Conservation (phyloP, 306 rosid species). For the Acacia melanoxylon region DNA sequence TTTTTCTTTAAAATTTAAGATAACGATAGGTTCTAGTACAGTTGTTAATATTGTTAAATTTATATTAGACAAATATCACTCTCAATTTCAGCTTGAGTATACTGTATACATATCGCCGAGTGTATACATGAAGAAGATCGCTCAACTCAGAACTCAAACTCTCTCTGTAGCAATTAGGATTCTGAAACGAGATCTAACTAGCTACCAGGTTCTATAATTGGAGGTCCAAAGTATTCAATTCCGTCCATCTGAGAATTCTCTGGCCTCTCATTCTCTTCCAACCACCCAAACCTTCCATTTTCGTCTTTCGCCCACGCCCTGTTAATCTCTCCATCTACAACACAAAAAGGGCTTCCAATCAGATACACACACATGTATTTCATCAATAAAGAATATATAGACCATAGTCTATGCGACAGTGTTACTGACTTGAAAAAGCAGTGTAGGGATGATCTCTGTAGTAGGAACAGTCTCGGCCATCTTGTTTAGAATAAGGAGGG, state of each 20-base stretch:
- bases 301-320: conserved; percentile 28
- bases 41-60: no score
- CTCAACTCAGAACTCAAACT: neutral
- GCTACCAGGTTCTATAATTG: conserved; percentile 28
- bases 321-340: conserved; percentile 39
- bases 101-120: neutral
- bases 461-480: conserved; percentile 63
- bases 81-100: no score
- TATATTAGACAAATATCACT: no score
- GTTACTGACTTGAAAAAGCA: conserved; percentile 24
- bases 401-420: neutral
- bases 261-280: conserved; percentile 72
- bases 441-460: conserved; percentile 54
- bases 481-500: conserved; percentile 68
- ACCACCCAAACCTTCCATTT: conserved; percentile 43
- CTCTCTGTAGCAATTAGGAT: neutral
- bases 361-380: neutral
- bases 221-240: conserved; percentile 66
- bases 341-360: neutral
- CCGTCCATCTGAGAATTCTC: conserved; percentile 54
- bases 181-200: conserved; percentile 18
- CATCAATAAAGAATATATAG: neutral
- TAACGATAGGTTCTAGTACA: no score
- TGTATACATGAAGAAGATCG: neutral
- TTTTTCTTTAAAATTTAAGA: no score